Evolutionary conservation across 371 early-diverging fungal species (phyloP).

Genomic region (Mucor mucedo): DNA sequence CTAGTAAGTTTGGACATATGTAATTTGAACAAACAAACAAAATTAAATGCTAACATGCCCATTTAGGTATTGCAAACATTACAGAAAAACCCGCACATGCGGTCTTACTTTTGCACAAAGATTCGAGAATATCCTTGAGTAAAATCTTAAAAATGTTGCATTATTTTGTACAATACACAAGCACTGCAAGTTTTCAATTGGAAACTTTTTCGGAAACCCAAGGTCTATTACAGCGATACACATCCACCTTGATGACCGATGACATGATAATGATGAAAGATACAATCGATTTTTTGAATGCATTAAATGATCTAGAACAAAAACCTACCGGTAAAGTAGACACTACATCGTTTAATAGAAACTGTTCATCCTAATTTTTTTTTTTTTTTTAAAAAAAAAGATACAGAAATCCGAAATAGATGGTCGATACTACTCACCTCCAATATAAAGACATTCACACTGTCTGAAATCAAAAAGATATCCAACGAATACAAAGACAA

Average conservation of each 20-base stretch:
- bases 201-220: slow-evolving; percentile 33
- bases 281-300: slow-evolving; percentile 34
- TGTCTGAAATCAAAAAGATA: slow-evolving; percentile 24
- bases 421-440: slow-evolving; percentile 31
- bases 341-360: no score
- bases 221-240: slow-evolving; percentile 32
- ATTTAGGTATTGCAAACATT: slow-evolving; percentile 21
- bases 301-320: slow-evolving; percentile 20
- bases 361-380: no score
- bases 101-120: slow-evolving; percentile 38
- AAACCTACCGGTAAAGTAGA: slow-evolving; percentile 16
- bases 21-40: slow-evolving; percentile 8
- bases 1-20: slow-evolving; percentile 29
- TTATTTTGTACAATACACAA: slow-evolving; percentile 38
- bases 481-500: slow-evolving; percentile 33
- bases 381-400: background rate
- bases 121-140: slow-evolving; percentile 27
- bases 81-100: slow-evolving; percentile 37
- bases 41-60: no score
- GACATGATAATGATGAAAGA: slow-evolving; percentile 36
- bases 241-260: slow-evolving; percentile 26
- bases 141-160: slow-evolving; percentile 36
- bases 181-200: slow-evolving; percentile 32
- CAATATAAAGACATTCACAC: slow-evolving; percentile 8
- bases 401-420: slow-evolving; percentile 10